phyloP scores from a whole-genome alignment of 1,284 basidiomycete genomes.

The Bjerkandera adusta region DNA sequence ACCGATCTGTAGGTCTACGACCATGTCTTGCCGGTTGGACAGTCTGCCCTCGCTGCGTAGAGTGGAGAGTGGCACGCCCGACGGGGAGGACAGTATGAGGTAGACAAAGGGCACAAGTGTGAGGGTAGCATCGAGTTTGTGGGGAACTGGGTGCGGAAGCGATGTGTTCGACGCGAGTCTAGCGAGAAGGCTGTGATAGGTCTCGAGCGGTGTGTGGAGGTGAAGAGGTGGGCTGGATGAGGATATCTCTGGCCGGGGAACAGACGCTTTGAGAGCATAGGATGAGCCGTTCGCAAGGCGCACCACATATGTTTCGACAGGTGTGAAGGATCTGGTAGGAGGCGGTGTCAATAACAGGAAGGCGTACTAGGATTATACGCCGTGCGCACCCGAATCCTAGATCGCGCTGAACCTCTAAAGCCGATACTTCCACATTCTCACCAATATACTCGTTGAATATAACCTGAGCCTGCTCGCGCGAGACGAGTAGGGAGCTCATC shows the following conservation, averaged over 20 bases:
- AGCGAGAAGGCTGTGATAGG: constrained; percentile 26
- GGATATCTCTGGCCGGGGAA: constrained; percentile 7
- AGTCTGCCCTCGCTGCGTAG: constrained; percentile 39
- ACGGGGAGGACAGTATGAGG: constrained; percentile 27
- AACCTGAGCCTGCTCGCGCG: background rate
- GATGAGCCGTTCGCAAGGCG: constrained; percentile 16
- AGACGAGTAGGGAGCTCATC: no score
- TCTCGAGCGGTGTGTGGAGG: constrained; percentile 27
- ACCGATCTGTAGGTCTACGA: constrained; percentile 59
- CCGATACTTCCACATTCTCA: background rate
- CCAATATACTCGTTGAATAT: constrained; percentile 2
- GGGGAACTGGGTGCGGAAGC: constrained; percentile 24
- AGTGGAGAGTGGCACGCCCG: constrained; percentile 31
- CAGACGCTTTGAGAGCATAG: constrained; percentile 25
- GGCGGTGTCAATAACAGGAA: background rate
- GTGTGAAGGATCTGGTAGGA: constrained; percentile 22
- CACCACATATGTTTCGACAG: constrained; percentile 18
- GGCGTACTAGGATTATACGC: background rate
- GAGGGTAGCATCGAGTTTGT: constrained; percentile 20
- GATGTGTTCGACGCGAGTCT: constrained; percentile 21
- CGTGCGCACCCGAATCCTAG: background rate
- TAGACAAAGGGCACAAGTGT: constrained; percentile 26
- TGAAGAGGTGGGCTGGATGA: constrained; percentile 6
- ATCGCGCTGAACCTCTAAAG: background rate
- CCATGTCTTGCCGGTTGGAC: constrained; percentile 37